Conservation (phyloP, 768 basidiomycete species). For the Favolaschia claudopus region DNA sequence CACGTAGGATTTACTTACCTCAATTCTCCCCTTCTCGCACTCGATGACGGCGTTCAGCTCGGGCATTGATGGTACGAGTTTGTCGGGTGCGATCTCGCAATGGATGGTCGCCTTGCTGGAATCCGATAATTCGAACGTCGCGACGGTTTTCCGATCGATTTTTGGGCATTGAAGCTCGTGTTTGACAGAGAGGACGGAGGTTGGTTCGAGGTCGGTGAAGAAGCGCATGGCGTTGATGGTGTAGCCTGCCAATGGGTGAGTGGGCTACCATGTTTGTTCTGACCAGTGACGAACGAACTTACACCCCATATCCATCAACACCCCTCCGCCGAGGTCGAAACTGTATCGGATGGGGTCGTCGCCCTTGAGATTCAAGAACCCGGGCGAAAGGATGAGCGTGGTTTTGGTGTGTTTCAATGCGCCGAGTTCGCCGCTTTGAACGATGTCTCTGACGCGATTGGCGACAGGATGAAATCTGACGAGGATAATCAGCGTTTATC, state of each 20-base stretch:
- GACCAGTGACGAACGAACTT: not conserved
- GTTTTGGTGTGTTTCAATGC: not conserved
- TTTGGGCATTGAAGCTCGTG: not conserved
- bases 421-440: not conserved
- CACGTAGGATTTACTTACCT: no score
- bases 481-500: no score
- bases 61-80: conserved; percentile 40
- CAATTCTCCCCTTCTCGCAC: conserved; percentile 39
- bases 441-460: conserved; percentile 4
- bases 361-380: not conserved
- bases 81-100: conserved; percentile 16
- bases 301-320: conserved; percentile 33
- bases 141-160: not conserved
- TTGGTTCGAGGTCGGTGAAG: not conserved
- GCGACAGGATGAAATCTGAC: conserved; percentile 8
- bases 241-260: not conserved
- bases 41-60: conserved; percentile 30
- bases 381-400: not conserved
- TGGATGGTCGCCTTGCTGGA: not conserved
- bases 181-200: not conserved
- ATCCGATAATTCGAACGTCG: not conserved
- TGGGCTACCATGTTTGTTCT: no score
- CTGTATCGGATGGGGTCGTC: conserved; percentile 29
- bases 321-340: conserved; percentile 33
- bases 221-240: not conserved